Base-by-base conservation (phyloP, 1,284 basidiomycete species). In the Heterobasidion irregulare region DNA sequence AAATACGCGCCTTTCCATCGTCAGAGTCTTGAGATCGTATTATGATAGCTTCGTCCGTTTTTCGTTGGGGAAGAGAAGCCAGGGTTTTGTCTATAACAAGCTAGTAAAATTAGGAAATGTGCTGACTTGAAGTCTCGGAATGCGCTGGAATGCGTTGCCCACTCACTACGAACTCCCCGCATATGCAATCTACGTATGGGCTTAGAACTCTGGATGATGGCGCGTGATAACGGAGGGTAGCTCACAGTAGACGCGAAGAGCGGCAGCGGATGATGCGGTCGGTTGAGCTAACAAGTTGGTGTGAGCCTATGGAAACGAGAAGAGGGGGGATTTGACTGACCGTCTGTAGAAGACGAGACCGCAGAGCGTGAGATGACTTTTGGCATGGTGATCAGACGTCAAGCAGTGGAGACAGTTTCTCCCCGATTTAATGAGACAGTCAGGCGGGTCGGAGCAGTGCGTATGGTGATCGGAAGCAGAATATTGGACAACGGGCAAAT, bases 331-430 rank as follows among this genome's bases (percentile, higher is more conserved):
- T 49, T 56, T 45, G 52, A 47, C 78, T 56, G 52, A 89, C 89
- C 89, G 66, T 91, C 86, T 32, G 86, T 81, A 5, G 89, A 91
- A 8, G 88, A 84, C 13, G 89, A 91, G 55, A 91, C 80, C 5
- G 86, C 85, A 53, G 87, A 89, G 56, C 88, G 80, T 15, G 87
- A 89, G 60, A 92, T 80, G 59, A 92, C 86, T 68, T 92, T 90
- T 54, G 88, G 87, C 86, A 90, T 89, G 57, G 49, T 56, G 55
- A 34, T 32, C 18, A 15, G 34, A 34, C 13, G 34, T 50, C 15
- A 47, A 47, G 26, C 9, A 47, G 12, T 13, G 16, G 16, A 44
- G 13, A 16, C 41, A 16, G 41, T 44, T 1, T 26, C 26, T 26
- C 26, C 26, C 26, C 26, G 26, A 6, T 26, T 1, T 6, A 26